A percentile compares a stretch with the other conserved stretches of the same genome.
phyloP scores from a whole-genome alignment of 192 early-diverging fungal species.

The Coemansia asiatica region DNA sequence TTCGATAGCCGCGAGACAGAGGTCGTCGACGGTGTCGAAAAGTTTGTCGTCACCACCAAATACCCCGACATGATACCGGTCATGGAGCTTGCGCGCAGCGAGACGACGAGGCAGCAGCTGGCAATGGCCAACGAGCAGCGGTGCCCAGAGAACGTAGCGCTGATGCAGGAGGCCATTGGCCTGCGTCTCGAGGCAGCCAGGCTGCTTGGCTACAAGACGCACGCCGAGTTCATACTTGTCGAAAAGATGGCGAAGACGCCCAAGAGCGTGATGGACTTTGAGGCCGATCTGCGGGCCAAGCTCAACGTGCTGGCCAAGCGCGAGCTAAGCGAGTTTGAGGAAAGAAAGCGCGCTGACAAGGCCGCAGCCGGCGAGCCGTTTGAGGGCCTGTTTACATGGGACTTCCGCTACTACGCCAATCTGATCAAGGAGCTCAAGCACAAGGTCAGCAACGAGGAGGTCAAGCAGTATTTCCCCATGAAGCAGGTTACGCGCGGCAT shows the following conservation, averaged over 20 bases:
- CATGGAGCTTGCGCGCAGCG: slow-evolving; percentile 56
- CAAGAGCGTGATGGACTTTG: slow-evolving; percentile 64
- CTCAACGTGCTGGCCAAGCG: slow-evolving; percentile 60
- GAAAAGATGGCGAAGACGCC: slow-evolving; percentile 81
- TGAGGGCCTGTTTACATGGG: slow-evolving; percentile 73
- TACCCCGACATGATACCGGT: slow-evolving; percentile 61
- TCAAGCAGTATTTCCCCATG: slow-evolving; percentile 81
- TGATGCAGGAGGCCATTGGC: slow-evolving; percentile 61
- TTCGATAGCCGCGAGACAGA: slow-evolving; percentile 61
- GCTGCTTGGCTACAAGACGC: slow-evolving; percentile 70
- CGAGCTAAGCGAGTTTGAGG: slow-evolving; percentile 63
- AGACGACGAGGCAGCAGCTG: slow-evolving; percentile 58
- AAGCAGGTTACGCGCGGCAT: slow-evolving; percentile 64
- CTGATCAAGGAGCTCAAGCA: slow-evolving; percentile 71
- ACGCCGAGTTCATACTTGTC: slow-evolving; percentile 74
- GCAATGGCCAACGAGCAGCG: slow-evolving; percentile 56
- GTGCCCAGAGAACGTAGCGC: slow-evolving; percentile 61
- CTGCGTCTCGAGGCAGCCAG: slow-evolving; percentile 58
- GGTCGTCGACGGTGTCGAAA: slow-evolving; percentile 61
- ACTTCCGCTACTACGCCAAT: slow-evolving; percentile 72
- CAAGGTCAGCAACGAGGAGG: slow-evolving; percentile 72
- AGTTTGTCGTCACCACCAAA: slow-evolving; percentile 72
- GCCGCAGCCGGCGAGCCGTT: slow-evolving; percentile 53
- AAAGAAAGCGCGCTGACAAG: slow-evolving; percentile 63
- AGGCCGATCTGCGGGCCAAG: slow-evolving; percentile 60